These are phyloP conservation scores for Ganoderma multipileum DNA, from an alignment of 1,284 basidiomycete species.

Conservation along the genomic window DNA sequence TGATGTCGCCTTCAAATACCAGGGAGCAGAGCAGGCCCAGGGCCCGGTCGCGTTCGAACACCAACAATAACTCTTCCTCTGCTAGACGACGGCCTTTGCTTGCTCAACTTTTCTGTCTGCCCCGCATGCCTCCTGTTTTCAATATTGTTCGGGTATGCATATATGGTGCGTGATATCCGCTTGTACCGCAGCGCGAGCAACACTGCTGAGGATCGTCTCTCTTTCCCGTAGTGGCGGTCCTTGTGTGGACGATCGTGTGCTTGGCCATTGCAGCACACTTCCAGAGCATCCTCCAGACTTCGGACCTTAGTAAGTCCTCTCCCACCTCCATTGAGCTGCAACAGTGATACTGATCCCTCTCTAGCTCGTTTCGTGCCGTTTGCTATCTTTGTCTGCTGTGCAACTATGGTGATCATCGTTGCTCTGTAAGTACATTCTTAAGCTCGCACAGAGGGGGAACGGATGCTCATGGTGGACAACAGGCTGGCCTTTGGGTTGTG, in stretches of 20 bases:
- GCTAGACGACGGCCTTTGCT: slow-evolving; percentile 34
- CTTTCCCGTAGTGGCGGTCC: slow-evolving; percentile 56
- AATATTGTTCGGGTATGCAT: slow-evolving; percentile 67
- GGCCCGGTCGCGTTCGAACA: slow-evolving; percentile 38
- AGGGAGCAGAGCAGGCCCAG: slow-evolving; percentile 32
- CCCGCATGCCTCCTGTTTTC: slow-evolving; percentile 61
- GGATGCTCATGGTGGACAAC: background rate
- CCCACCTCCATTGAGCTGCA: background rate
- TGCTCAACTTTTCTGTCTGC: slow-evolving; percentile 36
- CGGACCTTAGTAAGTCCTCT: slow-evolving; percentile 75
- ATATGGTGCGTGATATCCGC: slow-evolving; percentile 55
- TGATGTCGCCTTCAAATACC: slow-evolving; percentile 48
- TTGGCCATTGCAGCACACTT: slow-evolving; percentile 80
- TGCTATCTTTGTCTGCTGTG: slow-evolving; percentile 77
- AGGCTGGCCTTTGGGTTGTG: slow-evolving; percentile 71
- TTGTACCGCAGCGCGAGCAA: background rate
- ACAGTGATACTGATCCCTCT: background rate
- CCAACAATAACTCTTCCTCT: slow-evolving; percentile 24
- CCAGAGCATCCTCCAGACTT: slow-evolving; percentile 68
- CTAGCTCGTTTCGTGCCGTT: slow-evolving; percentile 85
- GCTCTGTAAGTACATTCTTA: slow-evolving; percentile 57
- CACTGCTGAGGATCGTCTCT: slow-evolving; percentile 3
- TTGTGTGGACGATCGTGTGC: slow-evolving; percentile 77
- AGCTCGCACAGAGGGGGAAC: background rate
- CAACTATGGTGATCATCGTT: slow-evolving; percentile 69